Conservation (phyloP, 352 stramenopile genomes). For the Phytophthora constricta region DNA sequence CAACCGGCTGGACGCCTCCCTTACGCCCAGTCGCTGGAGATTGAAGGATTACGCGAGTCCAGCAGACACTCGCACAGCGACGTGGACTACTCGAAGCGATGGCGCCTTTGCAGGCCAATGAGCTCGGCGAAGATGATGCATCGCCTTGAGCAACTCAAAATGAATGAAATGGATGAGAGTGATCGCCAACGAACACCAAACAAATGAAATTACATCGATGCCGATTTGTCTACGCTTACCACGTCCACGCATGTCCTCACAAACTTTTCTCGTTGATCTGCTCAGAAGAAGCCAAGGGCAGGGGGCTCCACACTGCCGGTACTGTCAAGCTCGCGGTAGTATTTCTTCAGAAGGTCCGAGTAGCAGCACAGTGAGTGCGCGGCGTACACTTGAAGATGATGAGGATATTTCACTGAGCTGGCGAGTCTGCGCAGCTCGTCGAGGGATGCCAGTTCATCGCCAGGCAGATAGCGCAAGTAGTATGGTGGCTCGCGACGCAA, state of each 20-base stretch:
- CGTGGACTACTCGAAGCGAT: slow-evolving; percentile 53
- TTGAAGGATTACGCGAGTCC: slow-evolving; percentile 82
- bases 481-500: slow-evolving; percentile 72
- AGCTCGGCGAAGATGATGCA: slow-evolving; percentile 8
- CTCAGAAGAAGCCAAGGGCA: slow-evolving; percentile 58
- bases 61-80: slow-evolving; percentile 46
- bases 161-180: background rate
- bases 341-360: slow-evolving; percentile 69
- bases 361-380: slow-evolving; percentile 65
- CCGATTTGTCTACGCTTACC: background rate
- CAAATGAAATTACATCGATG: slow-evolving; percentile 14
- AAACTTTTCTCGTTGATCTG: background rate
- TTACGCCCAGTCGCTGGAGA: slow-evolving; percentile 83
- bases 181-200: background rate
- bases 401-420: slow-evolving; percentile 60
- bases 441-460: slow-evolving; percentile 64
- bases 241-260: background rate
- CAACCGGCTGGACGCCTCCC: slow-evolving; percentile 65
- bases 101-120: slow-evolving; percentile 29
- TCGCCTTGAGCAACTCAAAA: slow-evolving; percentile 4
- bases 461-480: slow-evolving; percentile 74
- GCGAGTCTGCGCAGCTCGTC: slow-evolving; percentile 68
- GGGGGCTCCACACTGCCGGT: slow-evolving; percentile 54
- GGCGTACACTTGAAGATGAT: slow-evolving; percentile 65
- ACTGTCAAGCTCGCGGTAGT: slow-evolving; percentile 63